Base-by-base conservation (phyloP, 169 alveolate genomes). In the Eimeria necatrix region DNA sequence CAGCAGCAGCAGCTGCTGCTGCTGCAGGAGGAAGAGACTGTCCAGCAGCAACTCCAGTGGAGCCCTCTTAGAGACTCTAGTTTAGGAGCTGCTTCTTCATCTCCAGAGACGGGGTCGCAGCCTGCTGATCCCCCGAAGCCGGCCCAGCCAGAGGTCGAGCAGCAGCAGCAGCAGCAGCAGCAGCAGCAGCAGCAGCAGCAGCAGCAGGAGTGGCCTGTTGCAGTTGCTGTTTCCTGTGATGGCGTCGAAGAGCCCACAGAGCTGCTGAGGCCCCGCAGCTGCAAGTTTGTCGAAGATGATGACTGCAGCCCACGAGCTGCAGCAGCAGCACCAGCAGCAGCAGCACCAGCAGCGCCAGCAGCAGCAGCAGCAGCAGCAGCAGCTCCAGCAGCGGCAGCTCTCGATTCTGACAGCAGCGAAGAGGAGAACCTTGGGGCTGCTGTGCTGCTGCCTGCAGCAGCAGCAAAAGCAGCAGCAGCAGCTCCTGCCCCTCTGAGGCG, bases 101-200 rank as follows among this genome's bases (percentile, higher is more conserved):
- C n/a, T n/a, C n/a, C n/a, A n/a, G n/a, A n/a, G n/a, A n/a, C n/a
- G n/a, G n/a, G n/a, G n/a, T n/a, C n/a, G n/a, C n/a, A n/a, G n/a
- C n/a, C n/a, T n/a, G n/a, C n/a, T n/a, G n/a, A n/a, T n/a, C n/a
- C n/a, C n/a, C n/a, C n/a, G n/a, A n/a, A n/a, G n/a, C n/a, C n/a
- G n/a, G n/a, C n/a, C n/a, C n/a, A n/a, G n/a, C n/a, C n/a, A n/a
- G n/a, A n/a, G n/a, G n/a, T n/a, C n/a, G 20, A 56, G 64, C 64
- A 14, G 14, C 64, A 56, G 64, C 64, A 56, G 64, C 8, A 14
- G 20, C 64, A 56, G 26, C 9, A 8, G 81, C 81, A 24, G 53
- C 81, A 24, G 49, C 81, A n/a, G 48, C 81, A n/a, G 51, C 81
- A 24, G 51, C 81, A 71, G 81, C 81, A 71, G 51, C 81, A 71